A percentile compares a stretch with the other conserved stretches of the same genome.
phyloP scores from a whole-genome alignment of 164 flowering plant species.

The Magnolia changhungtana region DNA sequence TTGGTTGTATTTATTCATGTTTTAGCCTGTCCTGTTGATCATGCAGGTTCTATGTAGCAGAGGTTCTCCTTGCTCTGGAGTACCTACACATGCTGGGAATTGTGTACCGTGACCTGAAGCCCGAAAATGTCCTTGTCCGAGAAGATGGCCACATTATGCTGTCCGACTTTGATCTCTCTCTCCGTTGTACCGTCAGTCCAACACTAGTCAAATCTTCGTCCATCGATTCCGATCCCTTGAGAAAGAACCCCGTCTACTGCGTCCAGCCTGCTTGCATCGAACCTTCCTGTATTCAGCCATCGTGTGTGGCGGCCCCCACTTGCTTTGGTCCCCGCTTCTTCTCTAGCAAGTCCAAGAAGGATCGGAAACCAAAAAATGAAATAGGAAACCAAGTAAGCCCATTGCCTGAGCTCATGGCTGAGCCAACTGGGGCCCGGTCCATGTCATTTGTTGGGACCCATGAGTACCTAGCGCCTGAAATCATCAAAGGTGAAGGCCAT shows the following conservation, averaged over 20 bases:
- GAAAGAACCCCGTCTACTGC: constrained; percentile 53
- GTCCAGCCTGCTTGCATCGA: constrained; percentile 75
- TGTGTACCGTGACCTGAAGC: constrained; percentile 83
- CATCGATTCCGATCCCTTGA: constrained; percentile 36
- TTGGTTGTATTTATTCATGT: not conserved
- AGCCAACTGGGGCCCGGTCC: constrained; percentile 83
- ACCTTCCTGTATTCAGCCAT: constrained; percentile 76
- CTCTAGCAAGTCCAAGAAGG: constrained; percentile 75
- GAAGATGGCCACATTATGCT: constrained; percentile 95
- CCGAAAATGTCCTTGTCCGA: constrained; percentile 90
- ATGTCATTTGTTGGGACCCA: constrained; percentile 97
- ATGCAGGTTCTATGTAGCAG: constrained; percentile 85
- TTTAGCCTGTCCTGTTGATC: constrained; percentile 37
- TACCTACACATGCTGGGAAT: constrained; percentile 95
- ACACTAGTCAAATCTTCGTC: constrained; percentile 65
- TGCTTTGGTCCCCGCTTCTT: constrained; percentile 82
- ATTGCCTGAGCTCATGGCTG: constrained; percentile 88
- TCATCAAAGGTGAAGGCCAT: constrained; percentile 94
- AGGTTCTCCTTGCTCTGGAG: constrained; percentile 77
- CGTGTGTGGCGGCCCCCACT: constrained; percentile 65
- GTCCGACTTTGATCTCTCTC: constrained; percentile 82
- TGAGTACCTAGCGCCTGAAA: constrained; percentile 89
- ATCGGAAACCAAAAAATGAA: constrained; percentile 57
- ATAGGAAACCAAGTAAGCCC: constrained; percentile 66
- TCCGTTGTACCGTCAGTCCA: constrained; percentile 78